phyloP scores from a whole-genome alignment of 371 early-diverging fungal genomes.

The Mortierella sp. region DNA sequence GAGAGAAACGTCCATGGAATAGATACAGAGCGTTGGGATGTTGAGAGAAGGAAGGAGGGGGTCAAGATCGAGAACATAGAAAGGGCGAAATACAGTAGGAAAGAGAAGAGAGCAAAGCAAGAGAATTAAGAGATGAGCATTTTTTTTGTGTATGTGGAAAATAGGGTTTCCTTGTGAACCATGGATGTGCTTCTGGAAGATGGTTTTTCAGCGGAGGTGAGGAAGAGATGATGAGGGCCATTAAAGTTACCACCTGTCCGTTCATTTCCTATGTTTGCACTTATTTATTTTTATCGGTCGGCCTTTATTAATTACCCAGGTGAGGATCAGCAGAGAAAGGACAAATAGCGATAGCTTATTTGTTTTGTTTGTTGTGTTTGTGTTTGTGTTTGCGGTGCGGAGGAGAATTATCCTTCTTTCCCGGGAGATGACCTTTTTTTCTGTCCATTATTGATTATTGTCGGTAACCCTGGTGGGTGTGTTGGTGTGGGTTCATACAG shows the following conservation, averaged over 20 bases:
- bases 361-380: background rate
- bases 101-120: background rate
- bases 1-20: background rate
- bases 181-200: background rate
- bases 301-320: background rate
- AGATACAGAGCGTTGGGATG: background rate
- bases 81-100: background rate
- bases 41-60: background rate
- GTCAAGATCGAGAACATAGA: background rate
- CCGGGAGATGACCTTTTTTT: background rate
- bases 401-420: background rate
- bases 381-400: background rate
- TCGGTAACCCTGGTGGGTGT: background rate
- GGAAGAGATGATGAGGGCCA: too few species aligned
- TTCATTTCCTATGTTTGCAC: background rate
- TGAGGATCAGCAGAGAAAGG: background rate
- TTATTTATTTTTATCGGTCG: background rate
- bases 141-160: background rate
- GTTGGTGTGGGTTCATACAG: background rate
- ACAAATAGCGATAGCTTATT: background rate
- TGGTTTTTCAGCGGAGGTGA: background rate
- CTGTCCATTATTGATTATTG: background rate
- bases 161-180: background rate
- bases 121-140: background rate
- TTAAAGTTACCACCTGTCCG: slow-evolving; percentile 1